phyloP scores from a whole-genome alignment of 75 land plant species.

The Picea glauca region DNA sequence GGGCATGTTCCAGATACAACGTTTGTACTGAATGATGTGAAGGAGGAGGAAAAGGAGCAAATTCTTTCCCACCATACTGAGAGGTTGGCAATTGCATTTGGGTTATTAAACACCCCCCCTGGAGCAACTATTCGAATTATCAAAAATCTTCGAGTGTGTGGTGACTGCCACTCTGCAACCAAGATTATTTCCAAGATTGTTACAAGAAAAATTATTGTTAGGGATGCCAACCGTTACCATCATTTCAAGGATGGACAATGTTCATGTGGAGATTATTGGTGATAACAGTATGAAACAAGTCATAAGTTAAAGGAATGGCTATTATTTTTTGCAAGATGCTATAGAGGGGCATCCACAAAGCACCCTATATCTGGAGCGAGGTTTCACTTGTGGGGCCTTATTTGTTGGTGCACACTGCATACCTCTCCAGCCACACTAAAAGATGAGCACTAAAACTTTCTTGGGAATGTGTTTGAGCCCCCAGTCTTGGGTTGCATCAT shows the following conservation, averaged over 20 bases:
- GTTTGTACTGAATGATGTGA: slow-evolving; percentile 42
- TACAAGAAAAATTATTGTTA: background rate
- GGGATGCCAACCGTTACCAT: slow-evolving; percentile 4
- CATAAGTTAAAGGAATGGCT: background rate
- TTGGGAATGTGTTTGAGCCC: too few species aligned
- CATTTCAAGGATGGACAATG: slow-evolving; percentile 8
- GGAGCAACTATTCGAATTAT: background rate
- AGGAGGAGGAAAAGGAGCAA: slow-evolving; percentile 51
- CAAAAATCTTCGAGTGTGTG: slow-evolving; percentile 6
- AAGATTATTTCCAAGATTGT: slow-evolving; percentile 5
- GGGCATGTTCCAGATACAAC: slow-evolving; percentile 58
- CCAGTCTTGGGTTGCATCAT: too few species aligned
- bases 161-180: slow-evolving; percentile 5
- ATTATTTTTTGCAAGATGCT: too few species aligned
- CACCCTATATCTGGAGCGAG: too few species aligned
- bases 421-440: too few species aligned
- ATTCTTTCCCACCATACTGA: slow-evolving; percentile 4
- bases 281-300: background rate
- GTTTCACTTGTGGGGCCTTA: too few species aligned
- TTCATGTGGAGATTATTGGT: slow-evolving; percentile 8
- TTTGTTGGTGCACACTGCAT: too few species aligned
- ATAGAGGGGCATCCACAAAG: too few species aligned
- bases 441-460: too few species aligned
- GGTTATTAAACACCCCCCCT: background rate
- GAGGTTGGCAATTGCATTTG: slow-evolving; percentile 15